These are phyloP conservation scores for Aspergillus niger DNA, from an alignment of 2,329 filamentous ascomycete genomes.

Conservation along the genomic window DNA sequence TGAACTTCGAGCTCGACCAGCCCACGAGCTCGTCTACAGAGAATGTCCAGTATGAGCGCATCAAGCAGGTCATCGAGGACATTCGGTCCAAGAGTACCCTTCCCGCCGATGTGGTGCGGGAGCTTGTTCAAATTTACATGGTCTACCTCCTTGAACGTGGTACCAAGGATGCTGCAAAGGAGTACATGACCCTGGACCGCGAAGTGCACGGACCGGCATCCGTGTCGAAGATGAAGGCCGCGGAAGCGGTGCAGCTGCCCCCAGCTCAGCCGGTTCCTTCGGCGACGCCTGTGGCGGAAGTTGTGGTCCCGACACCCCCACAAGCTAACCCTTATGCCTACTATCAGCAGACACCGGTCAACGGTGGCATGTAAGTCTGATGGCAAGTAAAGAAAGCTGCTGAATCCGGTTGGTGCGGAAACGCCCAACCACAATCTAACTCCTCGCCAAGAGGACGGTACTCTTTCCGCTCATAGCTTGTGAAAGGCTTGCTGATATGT, in stretches of 20 bases:
- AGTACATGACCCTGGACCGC: conserved; percentile 78
- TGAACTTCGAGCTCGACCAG: conserved; percentile 86
- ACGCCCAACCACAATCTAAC: neutral
- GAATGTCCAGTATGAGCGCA: conserved; percentile 66
- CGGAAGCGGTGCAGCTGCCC: conserved; percentile 20
- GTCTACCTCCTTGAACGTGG: conserved; percentile 81
- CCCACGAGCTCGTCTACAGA: conserved; percentile 68
- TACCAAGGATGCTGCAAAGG: conserved; percentile 78
- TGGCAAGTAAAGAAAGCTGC: conserved; percentile 1
- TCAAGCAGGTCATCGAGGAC: conserved; percentile 77
- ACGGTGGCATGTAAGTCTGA: conserved; percentile 24
- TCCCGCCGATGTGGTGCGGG: conserved; percentile 66
- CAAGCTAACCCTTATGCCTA: conserved; percentile 32
- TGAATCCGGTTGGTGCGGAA: neutral
- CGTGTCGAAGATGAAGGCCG: conserved; percentile 37
- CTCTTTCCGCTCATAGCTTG: neutral
- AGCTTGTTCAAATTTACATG: conserved; percentile 77
- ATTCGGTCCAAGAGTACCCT: conserved; percentile 74
- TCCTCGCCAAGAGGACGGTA: neutral
- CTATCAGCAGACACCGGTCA: conserved; percentile 34
- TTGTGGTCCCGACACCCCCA: conserved; percentile 21
- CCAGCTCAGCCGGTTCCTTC: conserved; percentile 20
- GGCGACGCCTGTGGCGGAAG: conserved; percentile 10
- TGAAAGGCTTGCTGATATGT: conserved; percentile 21
- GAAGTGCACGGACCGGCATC: conserved; percentile 73